A percentile compares a stretch with the other conserved stretches of the same genome.
Conservation (phyloP, 1,139 yeast genomes). For the Yamadazyma pseudoaaseri region DNA sequence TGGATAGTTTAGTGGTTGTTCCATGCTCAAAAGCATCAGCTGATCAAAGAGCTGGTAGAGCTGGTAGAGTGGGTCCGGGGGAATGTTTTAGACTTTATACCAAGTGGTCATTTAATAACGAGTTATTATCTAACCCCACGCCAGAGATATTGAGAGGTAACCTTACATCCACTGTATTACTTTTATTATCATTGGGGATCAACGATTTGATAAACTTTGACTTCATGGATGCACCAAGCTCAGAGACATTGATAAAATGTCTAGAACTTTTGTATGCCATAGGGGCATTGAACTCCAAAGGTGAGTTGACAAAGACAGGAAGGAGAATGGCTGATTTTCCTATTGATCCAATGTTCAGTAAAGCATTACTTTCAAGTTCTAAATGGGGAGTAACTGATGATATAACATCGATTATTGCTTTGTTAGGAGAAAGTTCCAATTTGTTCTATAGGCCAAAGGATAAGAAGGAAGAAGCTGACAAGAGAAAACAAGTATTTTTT, state of each 20-base stretch:
- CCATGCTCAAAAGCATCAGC: conserved; percentile 95
- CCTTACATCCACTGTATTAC: conserved; percentile 68
- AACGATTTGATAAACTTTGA: conserved; percentile 80
- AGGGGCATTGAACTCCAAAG: conserved; percentile 84
- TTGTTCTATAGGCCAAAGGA: conserved; percentile 76
- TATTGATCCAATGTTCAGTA: conserved; percentile 85
- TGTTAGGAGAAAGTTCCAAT: conserved; percentile 79
- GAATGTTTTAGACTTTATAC: conserved; percentile 89
- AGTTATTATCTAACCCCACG: conserved; percentile 71
- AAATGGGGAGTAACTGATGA: conserved; percentile 61
- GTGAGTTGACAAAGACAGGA: conserved; percentile 76
- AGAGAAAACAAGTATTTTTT: conserved; percentile 54
- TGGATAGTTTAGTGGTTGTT: conserved; percentile 82
- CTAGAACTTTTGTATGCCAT: conserved; percentile 77
- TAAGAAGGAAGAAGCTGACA: conserved; percentile 62
- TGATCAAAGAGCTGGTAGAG: conserved; percentile 95
- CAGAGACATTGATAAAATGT: conserved; percentile 70
- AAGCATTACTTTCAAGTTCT: conserved; percentile 64
- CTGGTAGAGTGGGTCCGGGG: conserved; percentile 96
- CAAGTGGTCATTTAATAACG: conserved; percentile 79
- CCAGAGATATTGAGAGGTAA: conserved; percentile 91
- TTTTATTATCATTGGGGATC: conserved; percentile 78
- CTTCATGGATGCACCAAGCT: conserved; percentile 82
- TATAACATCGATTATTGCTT: conserved; percentile 68
- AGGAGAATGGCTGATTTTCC: conserved; percentile 91